Percentiles rank a stretch among this genome's conserved stretches.
These are phyloP conservation scores for Albizia julibrissin DNA, from an alignment of 306 rosid species.

Conservation along the genomic window DNA sequence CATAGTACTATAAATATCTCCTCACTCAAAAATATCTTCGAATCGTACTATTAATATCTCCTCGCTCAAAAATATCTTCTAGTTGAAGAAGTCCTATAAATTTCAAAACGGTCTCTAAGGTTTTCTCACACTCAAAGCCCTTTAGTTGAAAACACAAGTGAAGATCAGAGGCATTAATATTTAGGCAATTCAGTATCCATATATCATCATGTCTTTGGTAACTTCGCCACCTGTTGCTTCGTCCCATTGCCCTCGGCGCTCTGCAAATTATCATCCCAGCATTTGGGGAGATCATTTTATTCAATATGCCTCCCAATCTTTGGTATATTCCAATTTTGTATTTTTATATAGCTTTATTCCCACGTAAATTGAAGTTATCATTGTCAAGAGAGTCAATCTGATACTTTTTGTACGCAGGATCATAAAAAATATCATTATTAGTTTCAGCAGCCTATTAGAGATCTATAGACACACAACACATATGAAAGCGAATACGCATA, in stretches of 20 bases:
- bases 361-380: neutral
- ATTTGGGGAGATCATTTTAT: neutral
- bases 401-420: neutral
- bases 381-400: no score
- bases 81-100: neutral
- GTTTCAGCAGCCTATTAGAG: neutral
- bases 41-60: no score
- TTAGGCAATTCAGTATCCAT: neutral
- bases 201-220: neutral
- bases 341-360: neutral
- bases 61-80: neutral
- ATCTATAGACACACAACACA: neutral
- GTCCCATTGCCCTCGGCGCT: neutral
- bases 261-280: constrained; percentile 9
- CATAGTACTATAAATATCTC: no score
- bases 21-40: no score
- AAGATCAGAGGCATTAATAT: neutral
- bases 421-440: no score
- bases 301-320: neutral
- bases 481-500: neutral
- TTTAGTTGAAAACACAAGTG: neutral
- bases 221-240: neutral
- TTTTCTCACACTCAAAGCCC: neutral
- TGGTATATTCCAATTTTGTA: neutral
- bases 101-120: neutral